Evolutionary conservation across 129 eudicot species (phyloP), one percentile per base, ranked within the genome.

Genomic region (Flaveria linearis): DNA sequence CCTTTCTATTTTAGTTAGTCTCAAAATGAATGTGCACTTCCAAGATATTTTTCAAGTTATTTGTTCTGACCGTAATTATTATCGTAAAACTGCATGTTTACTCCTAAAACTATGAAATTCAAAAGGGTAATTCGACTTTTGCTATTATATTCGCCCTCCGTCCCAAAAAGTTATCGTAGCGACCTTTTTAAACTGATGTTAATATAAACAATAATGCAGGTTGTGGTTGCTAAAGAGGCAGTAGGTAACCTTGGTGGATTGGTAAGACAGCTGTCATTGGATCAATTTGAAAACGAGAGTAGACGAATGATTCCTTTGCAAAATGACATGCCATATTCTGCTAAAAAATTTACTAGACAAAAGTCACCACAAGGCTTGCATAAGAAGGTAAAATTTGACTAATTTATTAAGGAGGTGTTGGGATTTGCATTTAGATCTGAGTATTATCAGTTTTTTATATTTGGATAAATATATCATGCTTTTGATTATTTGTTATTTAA

Each of bases 231-330:
- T 58, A 94, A 91, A 89, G 97, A 94, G 84, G 70, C 96, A 50
- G 92, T 88, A 60, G 97, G 99, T 73, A 91, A 86, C 88, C 87
- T 94, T 66, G 99, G 99, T 76, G 97, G 97, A 42, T 86, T 94
- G 88, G 93, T 94, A 26, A 82, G 99, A 78, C 99, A 91, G 82
- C 75, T 94, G 73, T 94, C 99, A 1, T 79, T 94, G 82, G 99
- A 94, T 73, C 99, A 94, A 76, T 94, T 94, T 84, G 99, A 94
- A 85, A 91, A 94, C 68, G 99, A 94, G 84, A 91, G 97, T 60
- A 91, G 99, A 75, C 84, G 99, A 80, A 94, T 94, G 93, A 76
- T 87, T 50, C 97, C 99, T 33, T 13, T 84, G 69, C 88, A 89
- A 20, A 91, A 76, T 84, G 99, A 94, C 82, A 71, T 81, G 66